These are phyloP conservation scores for Paramecium biaurelia DNA, from an alignment of 73 alveolate species.

Conservation along the genomic window DNA sequence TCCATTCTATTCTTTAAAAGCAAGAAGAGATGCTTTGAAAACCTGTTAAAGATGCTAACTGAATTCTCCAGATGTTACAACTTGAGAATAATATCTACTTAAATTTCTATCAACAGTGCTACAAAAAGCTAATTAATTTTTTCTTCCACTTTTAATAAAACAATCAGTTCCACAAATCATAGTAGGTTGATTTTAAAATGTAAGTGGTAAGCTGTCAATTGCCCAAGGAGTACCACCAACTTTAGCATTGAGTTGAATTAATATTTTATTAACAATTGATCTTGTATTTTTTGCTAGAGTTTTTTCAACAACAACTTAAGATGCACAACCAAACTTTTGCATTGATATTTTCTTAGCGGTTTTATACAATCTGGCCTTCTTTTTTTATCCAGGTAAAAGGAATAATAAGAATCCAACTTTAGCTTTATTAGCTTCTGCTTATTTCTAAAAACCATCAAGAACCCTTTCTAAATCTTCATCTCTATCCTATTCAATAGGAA, in stretches of 20 bases:
- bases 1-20: constrained; percentile 19
- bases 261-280: constrained; percentile 87
- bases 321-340: constrained; percentile 1
- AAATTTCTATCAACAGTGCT: constrained; percentile 72
- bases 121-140: constrained; percentile 71
- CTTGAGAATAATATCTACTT: constrained; percentile 69
- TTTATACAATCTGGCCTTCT: constrained; percentile 31
- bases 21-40: background rate
- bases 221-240: constrained; percentile 98
- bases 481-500: background rate
- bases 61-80: constrained; percentile 72
- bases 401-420: constrained; percentile 19
- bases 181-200: constrained; percentile 78
- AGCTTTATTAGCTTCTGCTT: background rate
- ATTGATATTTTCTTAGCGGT: constrained; percentile 11
- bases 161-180: constrained; percentile 87
- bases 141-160: constrained; percentile 70
- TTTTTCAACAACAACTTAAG: constrained; percentile 40
- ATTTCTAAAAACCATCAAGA: background rate
- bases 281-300: constrained; percentile 64
- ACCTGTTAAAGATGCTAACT: background rate
- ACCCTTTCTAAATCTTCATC: constrained; percentile 5
- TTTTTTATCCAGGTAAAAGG: constrained; percentile 34
- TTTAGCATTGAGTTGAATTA: constrained; percentile 93
- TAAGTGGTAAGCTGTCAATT: constrained; percentile 79